A percentile compares a stretch with the other conserved stretches of the same genome.
Conservation (phyloP, 768 basidiomycete species). For the Galerina marginata region DNA sequence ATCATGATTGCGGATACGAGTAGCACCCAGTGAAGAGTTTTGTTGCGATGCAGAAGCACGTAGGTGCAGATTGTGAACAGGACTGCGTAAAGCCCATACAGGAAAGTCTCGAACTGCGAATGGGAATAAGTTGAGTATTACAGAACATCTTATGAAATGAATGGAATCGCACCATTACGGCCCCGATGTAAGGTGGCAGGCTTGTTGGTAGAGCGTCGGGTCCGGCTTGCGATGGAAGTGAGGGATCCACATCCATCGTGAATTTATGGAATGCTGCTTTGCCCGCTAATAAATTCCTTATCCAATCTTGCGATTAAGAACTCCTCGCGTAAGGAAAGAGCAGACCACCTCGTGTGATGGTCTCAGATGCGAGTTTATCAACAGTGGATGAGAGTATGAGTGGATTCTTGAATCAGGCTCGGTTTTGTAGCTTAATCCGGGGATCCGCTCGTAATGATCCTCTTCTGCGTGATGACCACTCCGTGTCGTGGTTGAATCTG, state of each 20-base stretch:
- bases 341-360: no score
- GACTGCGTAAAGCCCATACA: slow-evolving; percentile 40
- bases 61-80: slow-evolving; percentile 41
- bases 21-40: slow-evolving; percentile 32
- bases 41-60: slow-evolving; percentile 35
- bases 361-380: no score
- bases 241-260: neutral
- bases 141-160: neutral
- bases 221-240: slow-evolving; percentile 1
- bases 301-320: no score
- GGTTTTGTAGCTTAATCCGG: no score
- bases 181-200: slow-evolving; percentile 29
- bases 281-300: neutral
- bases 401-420: no score
- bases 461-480: no score
- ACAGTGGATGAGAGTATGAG: no score
- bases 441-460: no score
- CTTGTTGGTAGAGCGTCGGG: slow-evolving; percentile 19
- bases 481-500: neutral
- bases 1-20: slow-evolving; percentile 38
- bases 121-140: neutral
- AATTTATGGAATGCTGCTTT: neutral
- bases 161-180: slow-evolving; percentile 24
- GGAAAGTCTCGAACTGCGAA: slow-evolving; percentile 30
- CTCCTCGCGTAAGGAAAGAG: no score